phyloP scores from a whole-genome alignment of 2,329 filamentous ascomycete genomes.

The Coniochaeta prunicola region DNA sequence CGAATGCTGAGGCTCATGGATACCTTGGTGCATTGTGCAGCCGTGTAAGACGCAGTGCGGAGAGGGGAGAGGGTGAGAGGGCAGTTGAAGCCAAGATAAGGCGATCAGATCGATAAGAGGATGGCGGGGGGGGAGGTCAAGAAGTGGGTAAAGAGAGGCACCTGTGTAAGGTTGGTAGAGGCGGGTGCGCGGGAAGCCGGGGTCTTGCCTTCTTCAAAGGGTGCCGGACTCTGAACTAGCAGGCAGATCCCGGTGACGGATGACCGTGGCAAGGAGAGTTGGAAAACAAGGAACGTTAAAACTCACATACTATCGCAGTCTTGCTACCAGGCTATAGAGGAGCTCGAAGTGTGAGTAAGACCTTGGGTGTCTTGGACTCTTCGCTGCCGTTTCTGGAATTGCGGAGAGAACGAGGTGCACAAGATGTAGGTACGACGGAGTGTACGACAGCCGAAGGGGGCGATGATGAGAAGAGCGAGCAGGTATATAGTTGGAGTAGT shows the following conservation, averaged over 20 bases:
- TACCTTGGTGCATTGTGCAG: neutral
- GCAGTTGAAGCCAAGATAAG: neutral
- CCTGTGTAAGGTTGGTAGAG: too few species aligned
- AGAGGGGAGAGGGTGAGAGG: neutral
- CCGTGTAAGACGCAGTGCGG: neutral
- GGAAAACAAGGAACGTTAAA: conserved; percentile 2
- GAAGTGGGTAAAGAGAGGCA: neutral
- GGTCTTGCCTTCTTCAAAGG: neutral
- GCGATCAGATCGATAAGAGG: neutral
- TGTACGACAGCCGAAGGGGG: neutral
- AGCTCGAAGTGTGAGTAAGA: neutral
- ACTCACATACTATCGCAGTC: neutral
- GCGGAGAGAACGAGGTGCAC: neutral
- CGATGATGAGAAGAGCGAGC: neutral
- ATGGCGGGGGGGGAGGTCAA: neutral
- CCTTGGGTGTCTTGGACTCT: neutral
- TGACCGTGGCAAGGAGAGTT: neutral
- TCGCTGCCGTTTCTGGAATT: neutral
- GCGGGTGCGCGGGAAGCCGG: neutral
- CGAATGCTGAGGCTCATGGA: neutral
- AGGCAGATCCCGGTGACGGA: neutral
- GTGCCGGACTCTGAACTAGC: neutral
- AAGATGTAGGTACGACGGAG: neutral
- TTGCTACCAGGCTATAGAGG: neutral
- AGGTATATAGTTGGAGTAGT: neutral